A percentile compares a stretch with the other conserved stretches of the same genome.
Evolutionary conservation across 345 rosid species (phyloP).

Genomic region (Eucalyptus guilfoylei): DNA sequence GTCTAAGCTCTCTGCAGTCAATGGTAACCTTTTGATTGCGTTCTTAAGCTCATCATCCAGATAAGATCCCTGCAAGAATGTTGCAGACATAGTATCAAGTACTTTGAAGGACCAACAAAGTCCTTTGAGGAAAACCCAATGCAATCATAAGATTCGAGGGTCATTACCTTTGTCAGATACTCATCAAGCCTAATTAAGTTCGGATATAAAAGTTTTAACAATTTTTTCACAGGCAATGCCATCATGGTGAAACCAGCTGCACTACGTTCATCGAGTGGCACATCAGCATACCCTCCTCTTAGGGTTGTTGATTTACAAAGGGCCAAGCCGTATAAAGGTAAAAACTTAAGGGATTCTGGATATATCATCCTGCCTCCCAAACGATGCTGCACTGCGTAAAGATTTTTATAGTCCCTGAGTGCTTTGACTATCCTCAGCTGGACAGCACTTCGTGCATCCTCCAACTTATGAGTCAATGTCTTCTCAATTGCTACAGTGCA

Average conservation of each 20-base stretch:
- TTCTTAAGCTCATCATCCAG: conserved; percentile 26
- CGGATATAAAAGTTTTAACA: conserved; percentile 88
- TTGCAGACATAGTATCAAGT: background rate
- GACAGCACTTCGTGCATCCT: conserved; percentile 74
- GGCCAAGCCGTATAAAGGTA: conserved; percentile 80
- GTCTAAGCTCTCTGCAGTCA: conserved; percentile 81
- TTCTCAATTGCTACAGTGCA: conserved; percentile 84
- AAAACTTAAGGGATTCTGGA: conserved; percentile 82
- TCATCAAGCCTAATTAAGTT: conserved; percentile 77
- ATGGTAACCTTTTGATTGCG: conserved; percentile 40
- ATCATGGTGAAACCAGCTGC: conserved; percentile 94
- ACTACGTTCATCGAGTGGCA: conserved; percentile 83
- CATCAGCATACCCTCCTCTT: conserved; percentile 89
- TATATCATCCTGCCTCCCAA: conserved; percentile 88
- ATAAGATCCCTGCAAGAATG: conserved; percentile 50
- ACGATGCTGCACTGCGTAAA: conserved; percentile 89
- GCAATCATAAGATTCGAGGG: background rate
- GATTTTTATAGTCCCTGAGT: conserved; percentile 84
- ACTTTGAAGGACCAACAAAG: background rate
- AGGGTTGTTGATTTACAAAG: conserved; percentile 76
- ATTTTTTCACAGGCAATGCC: conserved; percentile 82
- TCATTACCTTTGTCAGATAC: conserved; percentile 56
- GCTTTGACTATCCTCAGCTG: conserved; percentile 85
- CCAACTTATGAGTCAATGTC: conserved; percentile 74
- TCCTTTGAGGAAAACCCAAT: background rate